Evolutionary conservation across 2,329 filamentous ascomycete genomes (phyloP).

Genomic region (Aureobasidium pullulans): DNA sequence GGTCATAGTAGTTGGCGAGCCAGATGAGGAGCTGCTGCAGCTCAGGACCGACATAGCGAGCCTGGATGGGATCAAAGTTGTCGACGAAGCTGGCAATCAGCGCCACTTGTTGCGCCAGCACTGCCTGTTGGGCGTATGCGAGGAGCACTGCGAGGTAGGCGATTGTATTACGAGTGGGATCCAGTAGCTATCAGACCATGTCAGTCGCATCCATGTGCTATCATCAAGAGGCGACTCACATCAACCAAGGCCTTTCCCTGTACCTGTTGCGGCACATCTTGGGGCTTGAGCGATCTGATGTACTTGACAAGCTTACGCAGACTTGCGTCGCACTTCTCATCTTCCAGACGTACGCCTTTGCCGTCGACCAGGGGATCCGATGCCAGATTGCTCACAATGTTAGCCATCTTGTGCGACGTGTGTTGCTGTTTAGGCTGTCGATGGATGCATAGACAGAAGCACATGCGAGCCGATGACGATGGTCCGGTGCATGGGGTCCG

Average conservation of each 20-base stretch:
- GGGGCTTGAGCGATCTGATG: not conserved
- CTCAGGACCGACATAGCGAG: slow-evolving; percentile 46
- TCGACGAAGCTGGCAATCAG: slow-evolving; percentile 41
- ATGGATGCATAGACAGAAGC: slow-evolving; percentile 3
- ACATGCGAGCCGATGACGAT: slow-evolving; percentile 9
- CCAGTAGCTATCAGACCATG: slow-evolving; percentile 29
- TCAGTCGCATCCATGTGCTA: not conserved
- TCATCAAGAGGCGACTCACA: not conserved
- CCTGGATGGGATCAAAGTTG: slow-evolving; percentile 47
- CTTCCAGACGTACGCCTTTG: not conserved
- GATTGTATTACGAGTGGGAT: slow-evolving; percentile 52
- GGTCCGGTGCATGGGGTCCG: not conserved
- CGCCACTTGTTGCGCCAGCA: slow-evolving; percentile 25
- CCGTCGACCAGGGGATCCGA: not conserved
- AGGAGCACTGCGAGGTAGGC: slow-evolving; percentile 51
- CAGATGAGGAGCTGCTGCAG: slow-evolving; percentile 39
- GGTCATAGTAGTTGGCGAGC: slow-evolving; percentile 15
- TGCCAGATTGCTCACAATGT: not conserved
- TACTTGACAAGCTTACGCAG: slow-evolving; percentile 1
- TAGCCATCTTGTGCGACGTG: not conserved
- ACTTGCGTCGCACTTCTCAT: not conserved
- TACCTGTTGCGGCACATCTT: slow-evolving; percentile 6
- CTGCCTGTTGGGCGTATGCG: slow-evolving; percentile 23
- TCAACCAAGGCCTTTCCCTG: slow-evolving; percentile 4
- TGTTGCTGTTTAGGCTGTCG: not conserved